phyloP scores from a whole-genome alignment of 352 stramenopile genomes.

The Peronospora tabacina region DNA sequence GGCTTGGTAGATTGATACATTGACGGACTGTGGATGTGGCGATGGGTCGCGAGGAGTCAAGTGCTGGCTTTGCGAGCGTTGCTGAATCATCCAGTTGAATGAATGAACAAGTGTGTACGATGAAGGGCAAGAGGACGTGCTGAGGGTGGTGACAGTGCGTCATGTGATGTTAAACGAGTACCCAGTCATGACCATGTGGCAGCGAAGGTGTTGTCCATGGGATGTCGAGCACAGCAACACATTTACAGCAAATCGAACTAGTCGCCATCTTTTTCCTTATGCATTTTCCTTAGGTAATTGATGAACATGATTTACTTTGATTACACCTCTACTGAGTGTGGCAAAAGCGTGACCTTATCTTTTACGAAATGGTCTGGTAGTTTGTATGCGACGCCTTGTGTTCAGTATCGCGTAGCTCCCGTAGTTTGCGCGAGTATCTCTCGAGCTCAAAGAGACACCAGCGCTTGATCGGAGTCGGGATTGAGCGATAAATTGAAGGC shows the following conservation, averaged over 20 bases:
- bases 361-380: slow-evolving; percentile 32
- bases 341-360: not conserved
- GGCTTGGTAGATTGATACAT: not conserved
- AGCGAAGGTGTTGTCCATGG: too few relatives aligned
- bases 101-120: too few relatives aligned
- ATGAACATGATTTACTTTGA: slow-evolving; percentile 13
- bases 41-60: slow-evolving; percentile 16
- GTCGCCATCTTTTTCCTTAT: slow-evolving; percentile 25
- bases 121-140: too few relatives aligned
- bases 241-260: slow-evolving; percentile 18
- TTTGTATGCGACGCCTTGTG: slow-evolving; percentile 10
- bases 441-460: slow-evolving; percentile 44
- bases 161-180: too few relatives aligned
- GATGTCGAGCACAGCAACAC: slow-evolving; percentile 10
- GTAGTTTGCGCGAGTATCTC: slow-evolving; percentile 49
- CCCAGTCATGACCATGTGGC: too few relatives aligned
- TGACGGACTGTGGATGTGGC: not conserved
- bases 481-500: slow-evolving; percentile 30
- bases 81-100: too few relatives aligned
- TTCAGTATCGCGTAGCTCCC: slow-evolving; percentile 14
- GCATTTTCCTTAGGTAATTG: slow-evolving; percentile 6
- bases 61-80: not conserved
- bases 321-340: not conserved
- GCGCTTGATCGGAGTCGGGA: slow-evolving; percentile 38
- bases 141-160: too few relatives aligned